Conservation (phyloP, 2,329 filamentous ascomycete genomes). For the Chaetomium strumarium region DNA sequence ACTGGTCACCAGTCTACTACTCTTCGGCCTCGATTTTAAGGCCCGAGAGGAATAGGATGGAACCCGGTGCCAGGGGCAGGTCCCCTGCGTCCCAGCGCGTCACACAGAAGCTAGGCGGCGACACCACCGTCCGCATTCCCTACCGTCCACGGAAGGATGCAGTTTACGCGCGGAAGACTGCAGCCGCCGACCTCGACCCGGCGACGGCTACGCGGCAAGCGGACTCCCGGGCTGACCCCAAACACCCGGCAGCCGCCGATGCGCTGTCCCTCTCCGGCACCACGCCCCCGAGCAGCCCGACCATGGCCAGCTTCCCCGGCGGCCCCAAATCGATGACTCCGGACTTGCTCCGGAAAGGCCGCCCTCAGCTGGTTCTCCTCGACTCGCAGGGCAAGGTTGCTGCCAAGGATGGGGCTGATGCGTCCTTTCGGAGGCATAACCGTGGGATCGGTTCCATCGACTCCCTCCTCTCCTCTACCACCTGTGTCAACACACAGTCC, state of each 20-base stretch:
- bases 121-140: constrained; percentile 20
- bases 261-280: constrained; percentile 23
- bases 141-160: constrained; percentile 20
- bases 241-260: constrained; percentile 14
- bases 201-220: constrained; percentile 7
- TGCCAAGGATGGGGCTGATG: constrained; percentile 10
- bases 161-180: constrained; percentile 18
- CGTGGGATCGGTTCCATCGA: constrained; percentile 26
- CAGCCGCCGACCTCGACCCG: constrained; percentile 16
- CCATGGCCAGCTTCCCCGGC: constrained; percentile 16
- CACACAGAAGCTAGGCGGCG: constrained; percentile 23
- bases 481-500: constrained; percentile 25
- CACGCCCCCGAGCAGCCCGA: constrained; percentile 24
- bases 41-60: constrained; percentile 17
- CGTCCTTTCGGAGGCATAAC: constrained; percentile 21
- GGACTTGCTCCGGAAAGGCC: constrained; percentile 10
- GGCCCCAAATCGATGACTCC: constrained; percentile 15
- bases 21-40: constrained; percentile 1
- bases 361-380: constrained; percentile 15
- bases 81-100: constrained; percentile 23
- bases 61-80: constrained; percentile 22
- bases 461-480: constrained; percentile 24
- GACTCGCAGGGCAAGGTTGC: constrained; percentile 12
- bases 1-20: neutral
- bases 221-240: constrained; percentile 6